phyloP scores from a whole-genome alignment of 2,329 filamentous ascomycete genomes.

The Penicillium sp. region DNA sequence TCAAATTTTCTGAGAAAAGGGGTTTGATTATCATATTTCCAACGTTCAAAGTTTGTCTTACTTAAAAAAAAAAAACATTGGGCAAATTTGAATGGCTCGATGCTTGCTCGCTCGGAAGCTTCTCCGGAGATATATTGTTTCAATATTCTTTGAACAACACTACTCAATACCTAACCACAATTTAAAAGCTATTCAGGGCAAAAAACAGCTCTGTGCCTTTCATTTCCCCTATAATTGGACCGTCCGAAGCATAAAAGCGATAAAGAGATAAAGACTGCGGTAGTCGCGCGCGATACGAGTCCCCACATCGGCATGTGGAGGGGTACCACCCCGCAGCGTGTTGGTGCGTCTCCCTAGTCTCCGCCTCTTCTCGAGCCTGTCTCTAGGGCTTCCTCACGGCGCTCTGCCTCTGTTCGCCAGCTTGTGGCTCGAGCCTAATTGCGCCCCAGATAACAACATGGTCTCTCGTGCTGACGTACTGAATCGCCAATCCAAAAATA shows the following conservation, averaged over 20 bases:
- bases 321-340: background rate
- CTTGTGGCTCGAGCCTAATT: too few relatives aligned
- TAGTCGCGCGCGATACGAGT: background rate
- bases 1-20: background rate
- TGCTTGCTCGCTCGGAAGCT: background rate
- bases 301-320: constrained; percentile 2
- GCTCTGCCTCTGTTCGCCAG: too few relatives aligned
- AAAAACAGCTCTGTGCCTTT: background rate
- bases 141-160: background rate
- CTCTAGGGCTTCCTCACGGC: too few relatives aligned
- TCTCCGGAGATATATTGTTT: background rate
- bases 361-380: too few relatives aligned
- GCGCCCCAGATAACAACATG: too few relatives aligned
- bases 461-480: too few relatives aligned
- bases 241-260: background rate
- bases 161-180: background rate
- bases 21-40: too few relatives aligned
- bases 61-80: too few relatives aligned
- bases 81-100: too few relatives aligned
- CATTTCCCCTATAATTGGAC: background rate
- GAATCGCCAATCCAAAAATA: too few relatives aligned
- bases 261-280: background rate
- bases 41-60: too few relatives aligned
- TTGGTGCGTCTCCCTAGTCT: too few relatives aligned
- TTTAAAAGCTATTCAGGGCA: background rate